phyloP scores from a whole-genome alignment of 768 basidiomycete species.

The Glaciozyma martinii region DNA sequence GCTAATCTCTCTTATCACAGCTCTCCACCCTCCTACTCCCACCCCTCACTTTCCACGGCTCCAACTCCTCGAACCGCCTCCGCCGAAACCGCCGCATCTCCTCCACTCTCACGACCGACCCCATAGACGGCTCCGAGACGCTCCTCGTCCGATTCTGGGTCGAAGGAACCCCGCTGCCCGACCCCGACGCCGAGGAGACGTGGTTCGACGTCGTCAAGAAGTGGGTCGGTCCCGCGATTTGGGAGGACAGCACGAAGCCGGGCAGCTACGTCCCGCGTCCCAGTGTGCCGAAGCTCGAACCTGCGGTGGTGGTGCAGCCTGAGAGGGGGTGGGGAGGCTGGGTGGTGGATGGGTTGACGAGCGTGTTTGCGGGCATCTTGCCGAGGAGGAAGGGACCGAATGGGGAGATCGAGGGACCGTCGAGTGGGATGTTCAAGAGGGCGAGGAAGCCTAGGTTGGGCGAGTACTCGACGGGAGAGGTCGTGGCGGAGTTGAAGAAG shows the following conservation, averaged over 20 bases:
- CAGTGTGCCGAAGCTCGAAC: neutral
- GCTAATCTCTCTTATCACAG: neutral
- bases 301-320: neutral
- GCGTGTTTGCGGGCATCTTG: neutral
- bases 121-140: conserved; percentile 13
- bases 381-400: neutral
- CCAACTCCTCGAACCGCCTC: conserved; percentile 5
- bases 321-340: neutral
- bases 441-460: conserved; percentile 22
- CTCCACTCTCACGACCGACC: conserved; percentile 11
- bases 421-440: conserved; percentile 12
- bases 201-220: conserved; percentile 23
- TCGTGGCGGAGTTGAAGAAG: conserved; percentile 28
- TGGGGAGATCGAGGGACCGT: neutral
- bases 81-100: conserved; percentile 20
- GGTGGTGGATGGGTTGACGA: neutral
- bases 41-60: conserved; percentile 22
- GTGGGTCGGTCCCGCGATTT: conserved; percentile 23
- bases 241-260: conserved; percentile 18
- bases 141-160: conserved; percentile 29
- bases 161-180: conserved; percentile 18
- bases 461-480: conserved; percentile 22
- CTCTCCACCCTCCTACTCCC: conserved; percentile 14
- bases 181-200: conserved; percentile 4
- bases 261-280: conserved; percentile 5